Base-by-base conservation (phyloP, 768 basidiomycete genomes). In the Lanmaoa pseudosensibilis region DNA sequence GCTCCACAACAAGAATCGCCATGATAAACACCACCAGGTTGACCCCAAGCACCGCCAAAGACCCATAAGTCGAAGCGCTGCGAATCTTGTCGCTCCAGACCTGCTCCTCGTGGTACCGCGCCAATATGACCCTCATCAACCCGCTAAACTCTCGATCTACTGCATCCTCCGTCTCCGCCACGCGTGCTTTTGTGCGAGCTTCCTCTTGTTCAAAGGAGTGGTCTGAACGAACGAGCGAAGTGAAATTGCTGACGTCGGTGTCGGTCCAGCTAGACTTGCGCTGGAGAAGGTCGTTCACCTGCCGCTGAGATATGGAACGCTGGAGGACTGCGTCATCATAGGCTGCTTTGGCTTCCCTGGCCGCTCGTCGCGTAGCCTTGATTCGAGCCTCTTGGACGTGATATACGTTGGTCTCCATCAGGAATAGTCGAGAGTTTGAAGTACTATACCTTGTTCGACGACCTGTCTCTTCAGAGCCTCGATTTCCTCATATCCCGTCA, bases 61-160 rank as follows among this genome's bases (percentile, higher is more conserved):
- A 89, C 4, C 94, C 95, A 69, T 98, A 98, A 5, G 97, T 98
- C 59, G 92, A 94, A 27, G 90, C 88, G 63, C 91, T 93, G 36
- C 97, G 85, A 57, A 99, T 97, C 75, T 99, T 99, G 78, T 99
- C 96, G 51, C 92, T 94, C 97, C 97, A 99, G 3, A 98, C 85
- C 71, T 99, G 97, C 70, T 99, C 97, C 74, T 98, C 96, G 75
- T 98, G 96, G 72, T 98, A 98, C 38, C 96, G 82, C 47, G 84
- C 86, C 56, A 99, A 81, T 65, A 98, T 98, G 11, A 83, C 78
- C 54, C 86, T 86, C 88, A 96, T 91, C 61, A 98, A 80, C 67
- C 86, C 88, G 65, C 80, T 87, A 69, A 98, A 97, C 63, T 88
- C 91, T 44, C 82, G 82, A 62, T 99, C 97, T 18, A 94, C 92